phyloP scores from a whole-genome alignment of 1,139 yeast genomes.

The Casaregolazyma suthepensis region DNA sequence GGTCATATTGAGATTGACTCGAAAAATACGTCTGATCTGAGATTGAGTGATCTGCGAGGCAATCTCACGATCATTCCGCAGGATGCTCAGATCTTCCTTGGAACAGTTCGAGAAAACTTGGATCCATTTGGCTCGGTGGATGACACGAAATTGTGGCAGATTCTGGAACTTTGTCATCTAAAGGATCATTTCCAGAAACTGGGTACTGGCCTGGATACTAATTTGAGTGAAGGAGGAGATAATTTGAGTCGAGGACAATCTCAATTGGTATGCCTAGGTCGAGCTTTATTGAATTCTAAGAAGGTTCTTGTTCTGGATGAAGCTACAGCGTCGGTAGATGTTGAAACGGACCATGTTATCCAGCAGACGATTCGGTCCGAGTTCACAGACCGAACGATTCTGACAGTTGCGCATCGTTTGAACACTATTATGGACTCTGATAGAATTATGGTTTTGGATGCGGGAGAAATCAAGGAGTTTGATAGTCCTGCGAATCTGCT shows the following conservation, averaged over 20 bases:
- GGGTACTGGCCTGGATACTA: constrained; percentile 36
- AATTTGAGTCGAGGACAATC: constrained; percentile 74
- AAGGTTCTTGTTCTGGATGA: constrained; percentile 57
- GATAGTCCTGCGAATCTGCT: constrained; percentile 43
- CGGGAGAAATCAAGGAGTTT: constrained; percentile 55
- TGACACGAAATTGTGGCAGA: constrained; percentile 52
- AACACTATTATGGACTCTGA: constrained; percentile 80
- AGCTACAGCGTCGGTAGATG: constrained; percentile 79
- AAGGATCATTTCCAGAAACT: constrained; percentile 63
- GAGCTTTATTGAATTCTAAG: constrained; percentile 62
- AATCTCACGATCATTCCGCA: constrained; percentile 67
- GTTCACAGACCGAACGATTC: constrained; percentile 59
- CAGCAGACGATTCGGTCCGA: constrained; percentile 66
- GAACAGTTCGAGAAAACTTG: constrained; percentile 56
- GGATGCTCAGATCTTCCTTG: constrained; percentile 66
- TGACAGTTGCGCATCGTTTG: constrained; percentile 76
- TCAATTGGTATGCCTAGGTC: constrained; percentile 66
- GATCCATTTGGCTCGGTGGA: constrained; percentile 41
- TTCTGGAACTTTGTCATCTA: constrained; percentile 77
- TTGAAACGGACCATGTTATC: constrained; percentile 66
- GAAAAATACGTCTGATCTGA: constrained; percentile 48
- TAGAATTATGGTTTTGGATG: constrained; percentile 58
- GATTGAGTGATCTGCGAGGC: constrained; percentile 51
- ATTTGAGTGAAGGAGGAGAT: constrained; percentile 61
- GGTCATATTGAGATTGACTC: constrained; percentile 56